Base-by-base conservation (phyloP, 768 basidiomycete genomes). In the Rubroboletus pulcherrimus region DNA sequence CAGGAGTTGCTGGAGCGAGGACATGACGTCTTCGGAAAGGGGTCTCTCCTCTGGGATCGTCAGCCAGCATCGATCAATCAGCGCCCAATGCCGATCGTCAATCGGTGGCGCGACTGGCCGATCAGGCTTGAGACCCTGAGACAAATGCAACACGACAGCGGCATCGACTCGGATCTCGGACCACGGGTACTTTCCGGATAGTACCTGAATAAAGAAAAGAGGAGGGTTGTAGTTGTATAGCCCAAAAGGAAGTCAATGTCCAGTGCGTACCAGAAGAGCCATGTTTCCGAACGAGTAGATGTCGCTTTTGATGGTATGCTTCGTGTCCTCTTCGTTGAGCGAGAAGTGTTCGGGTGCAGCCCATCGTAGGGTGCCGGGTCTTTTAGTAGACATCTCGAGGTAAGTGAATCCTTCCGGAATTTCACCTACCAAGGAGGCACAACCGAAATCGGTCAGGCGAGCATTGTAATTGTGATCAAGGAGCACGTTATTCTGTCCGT, bases 231-330 rank as follows among this genome's bases (percentile, higher is more conserved):
- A 4, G 1, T 38, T 3, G 8, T 7, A 30, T 9, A 29, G n/a
- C 30, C 7, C 9, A 0, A 26, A 11, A n/a, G 1, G 54, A 31
- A n/a, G 17, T 7, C 7, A 24, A 2, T 33, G 7, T 5, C 12
- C 3, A 8, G 21, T n/a, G 21, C 55, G 33, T 43, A 42, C 53
- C 11, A 55, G 34, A 41, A 57, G 34, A 24, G 46, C 35, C 34
- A 56, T 42, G 30, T 48, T 56, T n/a, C 56, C 56, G 19, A 56
- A 56, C n/a, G 54, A 57, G 30, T 57, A 57, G 4, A 57, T 57
- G 30, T 55, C 56, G 7, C 45, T 57, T 11, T 56, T 49, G 21
- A 47, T 46, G 4, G 44, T 58, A 15, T 19, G 33, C 33, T 41
- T 47, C 5, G 40, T 10, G 3, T 55, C 31, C 0, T 41, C 53